phyloP scores from a whole-genome alignment of 2,329 filamentous ascomycete genomes.

The Metarhizium brunneum region DNA sequence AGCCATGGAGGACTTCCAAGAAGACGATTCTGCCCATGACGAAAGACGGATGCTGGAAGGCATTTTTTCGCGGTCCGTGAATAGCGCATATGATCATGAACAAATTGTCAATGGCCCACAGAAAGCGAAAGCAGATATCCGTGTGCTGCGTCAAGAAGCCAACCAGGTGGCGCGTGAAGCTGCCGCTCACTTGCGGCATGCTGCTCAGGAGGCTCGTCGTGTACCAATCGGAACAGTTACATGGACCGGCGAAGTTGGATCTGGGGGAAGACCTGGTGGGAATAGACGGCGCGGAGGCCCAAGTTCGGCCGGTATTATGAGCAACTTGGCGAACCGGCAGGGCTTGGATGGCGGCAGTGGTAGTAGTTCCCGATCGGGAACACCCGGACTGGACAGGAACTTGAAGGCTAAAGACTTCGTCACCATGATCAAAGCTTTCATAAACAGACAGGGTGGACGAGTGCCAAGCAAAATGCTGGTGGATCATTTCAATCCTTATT shows the following conservation, averaged over 20 bases:
- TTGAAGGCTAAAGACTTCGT: slow-evolving; percentile 54
- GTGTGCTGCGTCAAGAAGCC: slow-evolving; percentile 74
- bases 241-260: slow-evolving; percentile 82
- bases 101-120: slow-evolving; percentile 74
- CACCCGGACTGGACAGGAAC: slow-evolving; percentile 28
- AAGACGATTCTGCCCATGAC: slow-evolving; percentile 40
- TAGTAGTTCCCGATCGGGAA: slow-evolving; percentile 36
- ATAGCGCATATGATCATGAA: slow-evolving; percentile 90
- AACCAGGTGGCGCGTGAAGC: slow-evolving; percentile 70
- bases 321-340: slow-evolving; percentile 49
- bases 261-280: slow-evolving; percentile 60
- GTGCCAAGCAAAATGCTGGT: slow-evolving; percentile 79
- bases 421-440: slow-evolving; percentile 67
- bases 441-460: slow-evolving; percentile 66
- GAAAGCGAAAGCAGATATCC: slow-evolving; percentile 62
- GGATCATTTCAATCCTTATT: slow-evolving; percentile 81
- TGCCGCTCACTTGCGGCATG: slow-evolving; percentile 63
- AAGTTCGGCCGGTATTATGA: slow-evolving; percentile 45
- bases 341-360: slow-evolving; percentile 34
- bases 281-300: slow-evolving; percentile 42
- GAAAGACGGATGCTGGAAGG: slow-evolving; percentile 78
- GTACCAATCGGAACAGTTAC: slow-evolving; percentile 80
- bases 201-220: slow-evolving; percentile 60
- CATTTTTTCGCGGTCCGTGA: slow-evolving; percentile 80
- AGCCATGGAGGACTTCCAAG: slow-evolving; percentile 54